Conservation (phyloP, 2,329 filamentous ascomycete species). For the Zalaria obscura region DNA sequence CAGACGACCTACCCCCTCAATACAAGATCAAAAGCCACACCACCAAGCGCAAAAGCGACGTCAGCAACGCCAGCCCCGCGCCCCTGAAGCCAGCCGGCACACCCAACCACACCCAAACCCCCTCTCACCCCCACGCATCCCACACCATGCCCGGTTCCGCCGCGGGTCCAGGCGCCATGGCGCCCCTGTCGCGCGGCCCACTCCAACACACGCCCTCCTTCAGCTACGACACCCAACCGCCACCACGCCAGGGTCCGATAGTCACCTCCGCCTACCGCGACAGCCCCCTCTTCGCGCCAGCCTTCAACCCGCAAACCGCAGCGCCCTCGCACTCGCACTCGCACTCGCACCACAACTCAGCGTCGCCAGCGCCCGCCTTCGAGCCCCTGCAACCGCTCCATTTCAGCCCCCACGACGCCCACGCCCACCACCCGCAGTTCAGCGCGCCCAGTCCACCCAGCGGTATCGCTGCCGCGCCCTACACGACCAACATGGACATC, state of each 20-base stretch:
- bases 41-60: constrained; percentile 49
- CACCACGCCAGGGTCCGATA: constrained; percentile 1
- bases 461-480: background rate
- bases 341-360: constrained; percentile 8
- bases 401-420: constrained; percentile 3
- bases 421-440: constrained; percentile 1
- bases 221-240: constrained; percentile 9
- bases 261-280: constrained; percentile 12
- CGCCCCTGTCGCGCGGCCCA: constrained; percentile 11
- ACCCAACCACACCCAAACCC: constrained; percentile 12
- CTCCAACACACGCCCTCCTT: constrained; percentile 11
- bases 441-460: background rate
- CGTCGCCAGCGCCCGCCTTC: constrained; percentile 9
- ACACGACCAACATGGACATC: constrained; percentile 1
- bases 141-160: constrained; percentile 3
- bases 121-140: constrained; percentile 7
- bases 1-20: constrained; percentile 76
- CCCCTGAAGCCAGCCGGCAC: constrained; percentile 16
- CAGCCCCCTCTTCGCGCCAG: constrained; percentile 13
- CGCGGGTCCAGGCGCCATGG: constrained; percentile 7
- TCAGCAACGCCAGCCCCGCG: constrained; percentile 5
- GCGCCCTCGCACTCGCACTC: constrained; percentile 12
- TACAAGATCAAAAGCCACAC: constrained; percentile 66
- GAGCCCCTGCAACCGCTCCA: constrained; percentile 3
- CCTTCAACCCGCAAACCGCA: constrained; percentile 3